Conservation (phyloP, 1,284 basidiomycete genomes). For the Ceratobasidium sp. region DNA sequence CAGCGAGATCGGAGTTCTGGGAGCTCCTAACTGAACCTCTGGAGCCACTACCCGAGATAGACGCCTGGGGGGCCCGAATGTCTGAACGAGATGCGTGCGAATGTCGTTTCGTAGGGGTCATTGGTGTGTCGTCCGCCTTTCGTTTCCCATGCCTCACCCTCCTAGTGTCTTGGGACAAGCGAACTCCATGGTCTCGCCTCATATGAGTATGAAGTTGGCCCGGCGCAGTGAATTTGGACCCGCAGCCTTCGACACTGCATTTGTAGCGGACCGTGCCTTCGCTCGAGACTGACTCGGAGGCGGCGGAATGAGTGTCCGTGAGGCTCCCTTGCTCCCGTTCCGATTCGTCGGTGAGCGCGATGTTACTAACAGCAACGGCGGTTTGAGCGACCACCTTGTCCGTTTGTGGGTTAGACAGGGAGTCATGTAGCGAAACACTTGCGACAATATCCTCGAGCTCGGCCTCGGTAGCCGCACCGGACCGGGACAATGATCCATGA, state of each 20-base stretch:
- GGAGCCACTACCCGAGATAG: background rate
- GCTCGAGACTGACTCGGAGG: background rate
- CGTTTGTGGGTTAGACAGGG: background rate
- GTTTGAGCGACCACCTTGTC: slow-evolving; percentile 15
- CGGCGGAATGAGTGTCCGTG: background rate
- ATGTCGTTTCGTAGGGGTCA: slow-evolving; percentile 15
- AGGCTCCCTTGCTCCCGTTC: background rate
- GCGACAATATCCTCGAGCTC: slow-evolving; percentile 27
- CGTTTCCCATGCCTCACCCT: slow-evolving; percentile 22
- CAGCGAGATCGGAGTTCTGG: slow-evolving; percentile 4
- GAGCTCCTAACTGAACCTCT: background rate
- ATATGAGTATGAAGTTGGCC: slow-evolving; percentile 30
- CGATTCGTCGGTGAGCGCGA: background rate
- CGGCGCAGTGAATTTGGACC: slow-evolving; percentile 4
- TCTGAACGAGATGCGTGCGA: background rate
- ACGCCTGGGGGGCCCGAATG: background rate
- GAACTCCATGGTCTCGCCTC: slow-evolving; percentile 40
- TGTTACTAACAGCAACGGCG: slow-evolving; percentile 14
- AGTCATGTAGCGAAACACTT: slow-evolving; percentile 26
- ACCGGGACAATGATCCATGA: background rate
- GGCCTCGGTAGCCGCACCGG: slow-evolving; percentile 4
- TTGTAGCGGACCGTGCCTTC: background rate
- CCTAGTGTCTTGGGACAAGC: background rate
- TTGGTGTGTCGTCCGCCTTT: slow-evolving; percentile 17
- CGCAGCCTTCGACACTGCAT: slow-evolving; percentile 15